Evolutionary conservation across 2,329 filamentous ascomycete species (phyloP).

Genomic region (Fusarium incarnatum): DNA sequence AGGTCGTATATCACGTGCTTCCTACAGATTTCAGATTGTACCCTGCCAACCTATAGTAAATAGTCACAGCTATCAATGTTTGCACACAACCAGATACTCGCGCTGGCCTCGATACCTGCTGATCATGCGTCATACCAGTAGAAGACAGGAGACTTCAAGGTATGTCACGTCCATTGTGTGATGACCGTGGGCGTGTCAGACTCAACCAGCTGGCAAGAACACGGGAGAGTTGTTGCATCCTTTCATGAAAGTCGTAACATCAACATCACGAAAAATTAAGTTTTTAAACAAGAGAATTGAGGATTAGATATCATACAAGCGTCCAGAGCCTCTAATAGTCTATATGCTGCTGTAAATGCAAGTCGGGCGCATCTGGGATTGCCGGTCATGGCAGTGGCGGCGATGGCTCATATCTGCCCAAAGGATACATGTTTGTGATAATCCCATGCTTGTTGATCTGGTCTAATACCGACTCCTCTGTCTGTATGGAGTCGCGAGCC

Average conservation of each 20-base stretch:
- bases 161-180: neutral
- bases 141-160: neutral
- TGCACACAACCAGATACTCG: neutral
- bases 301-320: conserved; percentile 46
- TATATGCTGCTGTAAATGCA: conserved; percentile 40
- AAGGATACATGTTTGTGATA: conserved; percentile 11
- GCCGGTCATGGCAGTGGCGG: conserved; percentile 1
- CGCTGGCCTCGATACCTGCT: neutral
- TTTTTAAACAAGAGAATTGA: conserved; percentile 27
- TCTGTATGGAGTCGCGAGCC: conserved; percentile 1
- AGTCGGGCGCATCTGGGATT: conserved; percentile 8
- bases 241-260: neutral
- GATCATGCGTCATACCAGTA: neutral
- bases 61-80: conserved; percentile 4
- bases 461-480: conserved; percentile 22
- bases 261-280: neutral
- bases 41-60: neutral
- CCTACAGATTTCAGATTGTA: neutral
- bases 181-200: neutral
- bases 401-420: conserved; percentile 17
- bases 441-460: conserved; percentile 16
- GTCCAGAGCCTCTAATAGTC: conserved; percentile 40
- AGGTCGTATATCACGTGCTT: neutral
- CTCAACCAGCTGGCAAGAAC: neutral
- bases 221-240: neutral